Conservation (phyloP, 768 basidiomycete species). For the Lactarius tabidus region DNA sequence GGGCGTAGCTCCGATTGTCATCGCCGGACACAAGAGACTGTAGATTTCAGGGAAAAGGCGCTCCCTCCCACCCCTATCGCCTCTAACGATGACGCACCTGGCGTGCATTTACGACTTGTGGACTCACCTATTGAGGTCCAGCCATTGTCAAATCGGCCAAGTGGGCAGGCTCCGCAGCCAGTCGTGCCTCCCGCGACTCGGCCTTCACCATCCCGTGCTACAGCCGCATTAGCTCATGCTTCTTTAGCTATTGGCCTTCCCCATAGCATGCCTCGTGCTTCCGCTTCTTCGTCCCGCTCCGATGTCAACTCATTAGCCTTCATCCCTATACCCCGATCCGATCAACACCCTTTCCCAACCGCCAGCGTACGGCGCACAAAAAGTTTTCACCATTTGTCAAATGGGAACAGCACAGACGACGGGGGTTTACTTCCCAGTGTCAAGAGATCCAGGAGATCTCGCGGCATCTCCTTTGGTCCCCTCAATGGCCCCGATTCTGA, state of each 20-base stretch:
- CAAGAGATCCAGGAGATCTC: conserved; percentile 35
- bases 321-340: conserved; percentile 29
- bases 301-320: conserved; percentile 52
- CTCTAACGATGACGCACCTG: conserved; percentile 21
- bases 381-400: conserved; percentile 46
- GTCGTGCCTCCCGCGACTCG: neutral
- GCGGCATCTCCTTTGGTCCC: conserved; percentile 55
- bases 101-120: conserved; percentile 4
- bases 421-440: conserved; percentile 20
- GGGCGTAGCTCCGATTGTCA: conserved; percentile 26
- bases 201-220: conserved; percentile 30
- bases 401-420: conserved; percentile 27
- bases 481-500: conserved; percentile 39
- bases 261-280: conserved; percentile 44
- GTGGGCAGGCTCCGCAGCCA: neutral
- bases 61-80: conserved; percentile 34
- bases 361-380: conserved; percentile 44
- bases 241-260: conserved; percentile 56
- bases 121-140: neutral
- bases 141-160: conserved; percentile 2
- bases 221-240: conserved; percentile 50
- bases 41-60: conserved; percentile 28
- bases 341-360: conserved; percentile 24
- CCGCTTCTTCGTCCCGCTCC: conserved; percentile 39
- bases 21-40: neutral